Evolutionary conservation across 768 basidiomycete species (phyloP).

Genomic region (Vararia minispora): DNA sequence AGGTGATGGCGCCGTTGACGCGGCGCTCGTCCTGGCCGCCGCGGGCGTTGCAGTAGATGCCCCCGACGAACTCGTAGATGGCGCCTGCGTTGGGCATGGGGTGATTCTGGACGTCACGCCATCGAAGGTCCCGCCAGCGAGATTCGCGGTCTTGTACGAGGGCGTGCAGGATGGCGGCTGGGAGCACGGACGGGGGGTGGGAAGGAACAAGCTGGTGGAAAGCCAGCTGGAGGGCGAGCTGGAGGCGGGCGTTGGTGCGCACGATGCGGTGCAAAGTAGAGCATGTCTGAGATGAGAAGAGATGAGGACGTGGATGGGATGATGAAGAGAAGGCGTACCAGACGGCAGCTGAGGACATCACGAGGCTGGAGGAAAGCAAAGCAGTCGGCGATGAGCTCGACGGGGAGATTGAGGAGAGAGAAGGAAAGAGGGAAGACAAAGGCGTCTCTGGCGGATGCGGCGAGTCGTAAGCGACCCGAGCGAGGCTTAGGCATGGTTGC

Average conservation of each 20-base stretch:
- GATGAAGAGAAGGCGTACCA: constrained; percentile 16
- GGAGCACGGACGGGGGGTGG: constrained; percentile 19
- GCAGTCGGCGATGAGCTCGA: constrained; percentile 29
- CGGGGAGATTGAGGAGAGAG: constrained; percentile 22
- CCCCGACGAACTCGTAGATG: constrained; percentile 40
- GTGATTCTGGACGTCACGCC: constrained; percentile 27
- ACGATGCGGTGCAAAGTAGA: background rate
- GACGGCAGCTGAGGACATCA: constrained; percentile 26
- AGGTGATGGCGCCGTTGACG: constrained; percentile 25
- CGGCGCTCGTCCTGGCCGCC: constrained; percentile 27
- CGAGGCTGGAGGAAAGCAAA: constrained; percentile 23
- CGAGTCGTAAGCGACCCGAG: too few relatives aligned
- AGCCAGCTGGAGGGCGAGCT: constrained; percentile 38
- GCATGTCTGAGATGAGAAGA: background rate
- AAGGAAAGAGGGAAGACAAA: background rate
- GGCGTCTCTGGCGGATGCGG: too few relatives aligned
- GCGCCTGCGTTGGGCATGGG: constrained; percentile 33
- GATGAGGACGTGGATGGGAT: background rate
- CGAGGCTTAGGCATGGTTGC: too few relatives aligned
- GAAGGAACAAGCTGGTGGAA: constrained; percentile 34
- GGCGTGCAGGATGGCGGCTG: constrained; percentile 30
- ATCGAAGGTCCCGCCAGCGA: constrained; percentile 36
- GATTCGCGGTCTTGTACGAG: constrained; percentile 31
- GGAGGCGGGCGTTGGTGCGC: constrained; percentile 19
- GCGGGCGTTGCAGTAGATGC: constrained; percentile 37